phyloP scores from a whole-genome alignment of 441 rosid species.

The Gossypium davidsonii region DNA sequence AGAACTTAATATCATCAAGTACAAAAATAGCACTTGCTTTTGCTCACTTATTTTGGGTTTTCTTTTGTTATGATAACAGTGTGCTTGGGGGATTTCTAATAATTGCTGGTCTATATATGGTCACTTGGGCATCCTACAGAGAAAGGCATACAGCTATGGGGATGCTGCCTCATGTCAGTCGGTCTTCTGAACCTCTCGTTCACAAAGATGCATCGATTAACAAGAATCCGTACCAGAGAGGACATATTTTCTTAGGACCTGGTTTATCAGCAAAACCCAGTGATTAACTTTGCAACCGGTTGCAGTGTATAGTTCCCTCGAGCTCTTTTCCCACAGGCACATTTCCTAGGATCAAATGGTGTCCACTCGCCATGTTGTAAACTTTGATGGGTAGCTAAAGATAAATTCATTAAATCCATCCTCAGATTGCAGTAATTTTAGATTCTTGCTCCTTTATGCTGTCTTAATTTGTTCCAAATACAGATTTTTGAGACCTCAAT shows the following conservation, averaged over 20 bases:
- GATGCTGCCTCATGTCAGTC: slow-evolving; percentile 33
- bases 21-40: not conserved
- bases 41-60: slow-evolving; percentile 16
- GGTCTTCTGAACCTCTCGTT: slow-evolving; percentile 15
- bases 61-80: slow-evolving; percentile 32
- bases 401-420: not conserved
- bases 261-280: slow-evolving; percentile 28
- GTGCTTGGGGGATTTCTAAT: slow-evolving; percentile 79
- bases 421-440: not conserved
- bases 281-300: slow-evolving; percentile 19
- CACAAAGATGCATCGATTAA: slow-evolving; percentile 42
- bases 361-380: not conserved
- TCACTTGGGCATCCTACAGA: slow-evolving; percentile 85
- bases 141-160: slow-evolving; percentile 38
- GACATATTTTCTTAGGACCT: slow-evolving; percentile 10
- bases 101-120: slow-evolving; percentile 75
- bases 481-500: not conserved
- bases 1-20: not conserved
- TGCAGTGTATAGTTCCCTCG: slow-evolving; percentile 9
- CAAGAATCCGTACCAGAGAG: slow-evolving; percentile 26
- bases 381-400: not conserved
- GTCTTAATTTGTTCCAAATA: not conserved
- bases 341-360: not conserved
- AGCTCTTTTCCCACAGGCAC: not conserved
- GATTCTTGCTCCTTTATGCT: not conserved